Conservation (phyloP, 1,284 basidiomycete species). For the Cryptococcus hybrid region DNA sequence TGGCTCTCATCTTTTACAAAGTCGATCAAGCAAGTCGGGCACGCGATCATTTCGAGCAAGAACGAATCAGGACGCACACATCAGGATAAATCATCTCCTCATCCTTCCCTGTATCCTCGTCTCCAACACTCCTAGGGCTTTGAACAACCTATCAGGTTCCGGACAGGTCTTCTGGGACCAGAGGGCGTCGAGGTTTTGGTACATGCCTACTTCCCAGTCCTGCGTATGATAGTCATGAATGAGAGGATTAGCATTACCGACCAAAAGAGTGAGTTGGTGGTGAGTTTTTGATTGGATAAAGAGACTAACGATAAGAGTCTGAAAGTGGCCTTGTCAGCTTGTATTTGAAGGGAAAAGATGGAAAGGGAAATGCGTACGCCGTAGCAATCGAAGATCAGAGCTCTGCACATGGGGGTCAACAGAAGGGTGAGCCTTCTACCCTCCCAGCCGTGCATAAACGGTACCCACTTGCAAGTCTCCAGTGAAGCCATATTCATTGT, state of each 20-base stretch:
- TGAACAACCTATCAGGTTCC: conserved; percentile 15
- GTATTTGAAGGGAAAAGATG: neutral
- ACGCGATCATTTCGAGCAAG: neutral
- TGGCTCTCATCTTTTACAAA: too few relatives aligned
- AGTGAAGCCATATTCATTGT: too few relatives aligned
- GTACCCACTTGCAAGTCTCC: too few relatives aligned
- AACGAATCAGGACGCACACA: conserved; percentile 14
- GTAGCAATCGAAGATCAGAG: conserved; percentile 16
- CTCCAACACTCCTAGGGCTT: conserved; percentile 19
- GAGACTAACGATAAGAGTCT: conserved; percentile 55
- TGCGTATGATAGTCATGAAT: neutral
- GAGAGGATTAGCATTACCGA: neutral
- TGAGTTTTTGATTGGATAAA: neutral
- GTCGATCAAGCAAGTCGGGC: too few relatives aligned
- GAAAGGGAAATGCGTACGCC: conserved; percentile 4
- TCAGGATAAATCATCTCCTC: conserved; percentile 28
- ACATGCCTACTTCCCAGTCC: conserved; percentile 36
- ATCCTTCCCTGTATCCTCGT: conserved; percentile 28
- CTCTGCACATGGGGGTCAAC: neutral
- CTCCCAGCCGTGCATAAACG: too few relatives aligned
- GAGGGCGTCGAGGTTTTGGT: conserved; percentile 19
- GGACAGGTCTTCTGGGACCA: conserved; percentile 21
- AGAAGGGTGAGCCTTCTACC: too few relatives aligned
- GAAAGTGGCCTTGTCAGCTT: too few relatives aligned
- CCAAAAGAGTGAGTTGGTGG: too few relatives aligned